Base-by-base conservation (phyloP, 345 rosid species). In the Balakata baccata region DNA sequence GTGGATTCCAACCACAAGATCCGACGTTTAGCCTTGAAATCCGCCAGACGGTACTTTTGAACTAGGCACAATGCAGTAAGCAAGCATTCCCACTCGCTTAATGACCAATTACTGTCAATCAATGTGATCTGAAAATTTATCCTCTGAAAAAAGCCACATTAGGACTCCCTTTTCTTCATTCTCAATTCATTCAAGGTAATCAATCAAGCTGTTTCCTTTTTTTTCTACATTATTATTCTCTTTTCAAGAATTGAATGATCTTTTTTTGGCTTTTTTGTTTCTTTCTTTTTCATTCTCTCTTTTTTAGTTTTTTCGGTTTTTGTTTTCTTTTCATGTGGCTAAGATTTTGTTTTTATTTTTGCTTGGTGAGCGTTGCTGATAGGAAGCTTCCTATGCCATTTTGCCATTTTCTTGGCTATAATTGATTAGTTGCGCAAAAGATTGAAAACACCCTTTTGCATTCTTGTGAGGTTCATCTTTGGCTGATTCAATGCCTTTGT, bases 401-500 rank as follows among this genome's bases (percentile, higher is more conserved):
- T 1, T 46, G 64, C 22, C 18, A 20, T 14, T 66, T 54, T 77
- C 56, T 62, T 52, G 67, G 22, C 43, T 64, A 25, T 29, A 22
- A 23, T n/a, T 11, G 6, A 20, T 18, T 56, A 4, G 20, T 22
- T 3, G 20, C 25, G 54, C 74, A 53, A 61, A 20, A 63, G 50
- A 45, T 72, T 74, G 20, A 74, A 54, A 37, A 7, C n/a, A 8
- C 62, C n/a, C 25, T 11, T 39, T 47, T 65, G 69, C 69, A 16
- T 37, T 47, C 13, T 73, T 74, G 8, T 70, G 20, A 57, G 8
- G 70, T 53, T 53, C 29, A 50, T 60, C 29, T 49, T 74, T 76
- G 59, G 57, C 68, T 68, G 54, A 37, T 25, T 66, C 39, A 76
- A 79, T 82, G 87, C 72, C 81, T 70, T 59, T 80, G 75, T 75